Evolutionary conservation across 2,329 filamentous ascomycete genomes (phyloP), one percentile per base, ranked within the genome.

Genomic region (Aspergillus tamarii): DNA sequence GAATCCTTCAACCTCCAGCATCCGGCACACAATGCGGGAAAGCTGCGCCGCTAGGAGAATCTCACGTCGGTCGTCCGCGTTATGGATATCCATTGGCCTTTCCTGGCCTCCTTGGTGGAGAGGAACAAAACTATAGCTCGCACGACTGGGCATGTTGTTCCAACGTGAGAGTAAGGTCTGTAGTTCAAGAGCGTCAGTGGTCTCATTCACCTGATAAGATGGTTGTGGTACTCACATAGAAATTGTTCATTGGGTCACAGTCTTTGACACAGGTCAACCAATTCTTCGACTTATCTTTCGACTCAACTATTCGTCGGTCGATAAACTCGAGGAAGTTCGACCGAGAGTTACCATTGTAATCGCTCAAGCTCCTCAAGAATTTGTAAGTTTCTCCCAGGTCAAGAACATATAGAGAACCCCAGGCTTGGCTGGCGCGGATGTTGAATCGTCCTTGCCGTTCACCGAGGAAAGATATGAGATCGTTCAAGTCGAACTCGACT

Each of bases 131-230:
- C 76, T 79, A 66, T 82, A 82, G 41, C 76, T 76, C 21, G 80
- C 80, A 23, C 79, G 79, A 60, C 79, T 81, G 9, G 80, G 80
- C 80, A 82, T 82, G 65, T 80, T 81, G 67, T 81, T 80, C 76
- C 79, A 78, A 60, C 74, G 74, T 10, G 78, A 80, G 19, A 82
- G 77, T 7, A 81, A 69, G 41, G 77, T 70, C 79, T 82, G 57
- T 8, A 46, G 14, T 10, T 23, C 16, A 34, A 46, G n/a, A n/a
- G 9, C 32, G n/a, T 62, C 54, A 60, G 50, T 62, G 28, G 61
- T 60, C 16, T 41, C 21, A 43, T 45, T 55, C 48, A 4, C 59
- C 5, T 26, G 4, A 34, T 2, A 48, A 34, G 16, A 12, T 8
- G 19, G 8, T 10, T 23, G 50, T n/a, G 57, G 30, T 8, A 76